A percentile compares a stretch with the other conserved stretches of the same genome.
These are phyloP conservation scores for Pachyrhizus erosus DNA, from an alignment of 306 rosid genomes.

Conservation along the genomic window DNA sequence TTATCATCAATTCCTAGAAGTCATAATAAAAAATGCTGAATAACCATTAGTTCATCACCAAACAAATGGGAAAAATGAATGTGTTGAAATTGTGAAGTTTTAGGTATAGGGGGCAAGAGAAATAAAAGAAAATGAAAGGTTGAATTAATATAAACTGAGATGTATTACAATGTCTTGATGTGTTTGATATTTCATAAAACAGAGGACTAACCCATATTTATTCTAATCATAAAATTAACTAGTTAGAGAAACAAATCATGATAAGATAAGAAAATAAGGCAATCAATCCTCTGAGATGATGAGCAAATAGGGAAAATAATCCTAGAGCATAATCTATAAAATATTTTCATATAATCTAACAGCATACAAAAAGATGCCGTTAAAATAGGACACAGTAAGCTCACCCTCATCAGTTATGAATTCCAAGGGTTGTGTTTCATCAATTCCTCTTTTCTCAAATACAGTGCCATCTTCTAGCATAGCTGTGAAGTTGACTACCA, in stretches of 20 bases:
- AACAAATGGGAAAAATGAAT: neutral
- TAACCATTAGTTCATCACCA: neutral
- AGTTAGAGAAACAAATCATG: neutral
- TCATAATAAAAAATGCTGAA: neutral
- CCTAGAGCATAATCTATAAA: neutral
- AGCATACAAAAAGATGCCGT: neutral
- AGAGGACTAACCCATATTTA: neutral
- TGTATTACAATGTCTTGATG: neutral
- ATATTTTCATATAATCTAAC: neutral
- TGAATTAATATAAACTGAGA: neutral
- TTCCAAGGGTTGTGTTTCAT: constrained; percentile 58
- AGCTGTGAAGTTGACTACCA: constrained; percentile 64
- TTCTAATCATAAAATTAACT: neutral
- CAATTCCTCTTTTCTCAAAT: constrained; percentile 71
- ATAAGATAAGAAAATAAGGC: neutral
- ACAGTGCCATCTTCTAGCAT: constrained; percentile 70
- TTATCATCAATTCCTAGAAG: constrained; percentile 19
- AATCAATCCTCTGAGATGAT: neutral
- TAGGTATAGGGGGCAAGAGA: neutral
- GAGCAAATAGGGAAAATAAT: neutral
- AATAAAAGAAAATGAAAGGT: neutral
- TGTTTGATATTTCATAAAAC: neutral
- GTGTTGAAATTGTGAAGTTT: neutral
- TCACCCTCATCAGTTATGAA: constrained; percentile 75
- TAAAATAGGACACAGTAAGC: constrained; percentile 26